Base-by-base conservation (phyloP, 768 basidiomycete genomes). In the Lenzites betulinus region DNA sequence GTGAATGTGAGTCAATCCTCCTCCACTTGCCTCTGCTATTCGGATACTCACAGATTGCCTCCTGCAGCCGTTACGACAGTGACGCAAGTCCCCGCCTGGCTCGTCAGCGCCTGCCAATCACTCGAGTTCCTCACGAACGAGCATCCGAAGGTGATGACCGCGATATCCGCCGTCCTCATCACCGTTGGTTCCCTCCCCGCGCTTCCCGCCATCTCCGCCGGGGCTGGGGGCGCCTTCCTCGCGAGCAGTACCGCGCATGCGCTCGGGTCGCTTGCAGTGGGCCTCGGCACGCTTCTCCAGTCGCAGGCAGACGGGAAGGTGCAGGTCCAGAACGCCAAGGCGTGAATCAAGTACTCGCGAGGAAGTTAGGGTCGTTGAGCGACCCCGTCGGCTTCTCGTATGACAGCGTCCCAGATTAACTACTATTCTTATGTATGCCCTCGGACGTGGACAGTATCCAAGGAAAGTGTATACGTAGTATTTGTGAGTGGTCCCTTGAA, bases 241-340 rank as follows among this genome's bases (percentile, higher is more conserved):
- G 90, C 90, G 11, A 83, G 88, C 16, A 80, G 85, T 13, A 86
- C 90, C 15, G 88, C 84, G 15, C 90, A 92, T 64, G 90, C 90
- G 1, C 85, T 89, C 25, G 90, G 90, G 11, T 89, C 89, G 1
- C 85, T 92, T 59, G 90, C 89, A 1, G 81, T 92, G 3, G 89
- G 90, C 2, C 75, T 92, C 33, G 90, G 90, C 1, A 82, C 78
- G 36, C 72, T 79, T 72, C 73, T 85, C 54, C 81, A 83, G 69
- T 76, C 81, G 9, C 66, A 67, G 51, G 55, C 48, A 6, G 66
- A 67, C n/a, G 64, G 66, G 22, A 62, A 65, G 51, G 7, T 64
- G 22, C 61, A 65, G 22, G 61, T 64, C n/a, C 57, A 63, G 4
- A 46, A 28, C 30, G 36, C 35, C 35, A 58, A 59, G 57, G 20